Evolutionary conservation across 306 rosid species (phyloP).

Genomic region (Calophaca sinica): DNA sequence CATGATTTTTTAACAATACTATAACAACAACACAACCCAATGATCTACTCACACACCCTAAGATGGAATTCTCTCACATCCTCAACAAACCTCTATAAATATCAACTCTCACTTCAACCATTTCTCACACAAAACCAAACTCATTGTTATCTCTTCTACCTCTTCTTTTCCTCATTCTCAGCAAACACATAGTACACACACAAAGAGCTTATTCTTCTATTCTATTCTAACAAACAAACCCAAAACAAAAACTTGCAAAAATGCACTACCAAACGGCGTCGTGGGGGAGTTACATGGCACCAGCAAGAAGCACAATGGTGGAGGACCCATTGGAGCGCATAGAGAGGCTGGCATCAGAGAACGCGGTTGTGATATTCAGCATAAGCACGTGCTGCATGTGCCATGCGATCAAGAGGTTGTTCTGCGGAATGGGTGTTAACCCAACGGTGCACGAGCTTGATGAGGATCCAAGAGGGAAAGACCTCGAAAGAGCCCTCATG

Average conservation of each 20-base stretch:
- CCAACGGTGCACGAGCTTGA: constrained; percentile 89
- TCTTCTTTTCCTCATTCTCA: neutral
- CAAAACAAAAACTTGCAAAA: neutral
- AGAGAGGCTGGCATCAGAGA: constrained; percentile 79
- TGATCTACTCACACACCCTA: constrained; percentile 35
- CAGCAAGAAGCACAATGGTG: constrained; percentile 2
- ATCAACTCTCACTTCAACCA: constrained; percentile 34
- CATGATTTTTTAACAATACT: constrained; percentile 30
- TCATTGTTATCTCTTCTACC: neutral
- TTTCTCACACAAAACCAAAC: constrained; percentile 38
- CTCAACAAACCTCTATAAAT: constrained; percentile 67
- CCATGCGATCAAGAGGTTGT: constrained; percentile 87
- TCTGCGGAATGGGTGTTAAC: constrained; percentile 94
- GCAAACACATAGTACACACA: neutral
- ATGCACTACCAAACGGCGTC: constrained; percentile 70
- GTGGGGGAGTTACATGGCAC: constrained; percentile 66
- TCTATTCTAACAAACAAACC: neutral
- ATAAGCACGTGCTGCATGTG: constrained; percentile 96
- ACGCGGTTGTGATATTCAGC: constrained; percentile 94
- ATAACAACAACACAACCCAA: constrained; percentile 28
- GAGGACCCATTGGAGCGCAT: constrained; percentile 77
- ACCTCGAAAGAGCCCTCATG: constrained; percentile 77
- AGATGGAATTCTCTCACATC: constrained; percentile 35
- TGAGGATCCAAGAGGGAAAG: constrained; percentile 80
- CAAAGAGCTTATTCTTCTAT: no score